These are phyloP conservation scores for Remersonia thermophila DNA, from an alignment of 2,329 filamentous ascomycete species.

Conservation along the genomic window DNA sequence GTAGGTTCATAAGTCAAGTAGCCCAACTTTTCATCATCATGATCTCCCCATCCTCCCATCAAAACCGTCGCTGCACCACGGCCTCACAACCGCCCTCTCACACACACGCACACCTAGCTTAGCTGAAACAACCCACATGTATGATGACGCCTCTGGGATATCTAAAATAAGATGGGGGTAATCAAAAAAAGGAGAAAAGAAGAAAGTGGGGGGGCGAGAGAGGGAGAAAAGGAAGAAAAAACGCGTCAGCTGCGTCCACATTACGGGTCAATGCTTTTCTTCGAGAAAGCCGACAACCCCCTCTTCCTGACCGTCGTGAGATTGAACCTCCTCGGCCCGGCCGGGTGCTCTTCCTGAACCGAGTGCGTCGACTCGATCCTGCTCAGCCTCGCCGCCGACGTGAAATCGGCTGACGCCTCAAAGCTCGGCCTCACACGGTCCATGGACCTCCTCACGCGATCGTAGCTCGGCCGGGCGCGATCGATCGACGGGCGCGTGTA, in stretches of 20 bases:
- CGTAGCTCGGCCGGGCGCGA: conserved; percentile 69
- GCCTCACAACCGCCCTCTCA: too few relatives aligned
- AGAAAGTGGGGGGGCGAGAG: background rate
- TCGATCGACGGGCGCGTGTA: conserved; percentile 48
- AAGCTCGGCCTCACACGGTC: conserved; percentile 74
- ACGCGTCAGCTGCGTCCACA: background rate
- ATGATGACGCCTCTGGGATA: conserved; percentile 11
- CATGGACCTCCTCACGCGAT: conserved; percentile 75
- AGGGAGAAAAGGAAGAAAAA: background rate
- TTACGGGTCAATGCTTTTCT: conserved; percentile 17
- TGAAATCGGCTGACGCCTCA: conserved; percentile 82
- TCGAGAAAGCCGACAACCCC: conserved; percentile 19
- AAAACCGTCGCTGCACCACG: too few relatives aligned
- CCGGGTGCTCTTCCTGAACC: conserved; percentile 14
- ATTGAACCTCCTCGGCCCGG: conserved; percentile 18
- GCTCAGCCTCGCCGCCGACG: conserved; percentile 72
- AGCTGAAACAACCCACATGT: conserved; percentile 6
- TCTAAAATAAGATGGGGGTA: conserved; percentile 10
- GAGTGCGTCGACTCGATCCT: conserved; percentile 67
- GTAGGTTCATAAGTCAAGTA: too few relatives aligned
- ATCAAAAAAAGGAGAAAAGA: conserved; percentile 5
- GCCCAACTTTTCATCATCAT: too few relatives aligned
- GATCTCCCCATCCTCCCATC: too few relatives aligned
- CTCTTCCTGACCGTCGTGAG: conserved; percentile 18
- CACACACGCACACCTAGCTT: too few relatives aligned